phyloP scores from a whole-genome alignment of 1,284 basidiomycete species.

The Agroathelia rolfsii region DNA sequence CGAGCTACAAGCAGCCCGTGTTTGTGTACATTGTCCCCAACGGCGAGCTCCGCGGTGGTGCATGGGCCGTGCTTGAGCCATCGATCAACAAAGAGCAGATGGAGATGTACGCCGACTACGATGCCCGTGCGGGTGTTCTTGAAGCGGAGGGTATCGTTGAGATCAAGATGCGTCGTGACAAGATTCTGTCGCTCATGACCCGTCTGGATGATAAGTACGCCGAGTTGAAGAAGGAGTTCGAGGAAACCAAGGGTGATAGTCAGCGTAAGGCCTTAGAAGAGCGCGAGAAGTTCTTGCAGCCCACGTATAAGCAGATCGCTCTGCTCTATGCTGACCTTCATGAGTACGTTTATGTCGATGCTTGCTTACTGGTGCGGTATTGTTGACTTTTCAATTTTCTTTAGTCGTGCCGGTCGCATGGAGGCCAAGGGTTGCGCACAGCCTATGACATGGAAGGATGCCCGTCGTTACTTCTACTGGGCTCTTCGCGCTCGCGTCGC shows the following conservation, averaged over 20 bases:
- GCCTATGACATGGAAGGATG: constrained; percentile 77
- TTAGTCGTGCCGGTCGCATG: constrained; percentile 90
- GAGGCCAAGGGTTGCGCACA: constrained; percentile 93
- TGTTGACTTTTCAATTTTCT: constrained; percentile 13
- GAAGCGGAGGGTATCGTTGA: constrained; percentile 98
- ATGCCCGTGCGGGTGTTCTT: constrained; percentile 92
- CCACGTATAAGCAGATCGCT: constrained; percentile 91
- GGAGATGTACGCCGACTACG: constrained; percentile 98
- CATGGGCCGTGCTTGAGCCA: constrained; percentile 98
- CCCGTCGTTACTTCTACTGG: constrained; percentile 95
- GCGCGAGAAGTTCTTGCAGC: constrained; percentile 78
- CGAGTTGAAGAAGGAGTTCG: constrained; percentile 69
- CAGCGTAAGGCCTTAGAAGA: constrained; percentile 68
- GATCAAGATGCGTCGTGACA: constrained; percentile 88
- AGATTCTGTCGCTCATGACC: constrained; percentile 86
- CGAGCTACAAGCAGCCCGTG: constrained; percentile 95
- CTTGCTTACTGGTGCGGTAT: constrained; percentile 1
- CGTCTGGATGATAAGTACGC: constrained; percentile 85
- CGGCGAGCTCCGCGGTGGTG: constrained; percentile 97
- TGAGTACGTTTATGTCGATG: constrained; percentile 50
- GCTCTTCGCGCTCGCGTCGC: constrained; percentile 75
- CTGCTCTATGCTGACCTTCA: constrained; percentile 95
- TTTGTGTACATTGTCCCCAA: constrained; percentile 99
- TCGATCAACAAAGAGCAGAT: constrained; percentile 96
- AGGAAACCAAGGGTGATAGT: constrained; percentile 60